phyloP scores from a whole-genome alignment of 495 filamentous ascomycete genomes.

The Penicillium turbatum region DNA sequence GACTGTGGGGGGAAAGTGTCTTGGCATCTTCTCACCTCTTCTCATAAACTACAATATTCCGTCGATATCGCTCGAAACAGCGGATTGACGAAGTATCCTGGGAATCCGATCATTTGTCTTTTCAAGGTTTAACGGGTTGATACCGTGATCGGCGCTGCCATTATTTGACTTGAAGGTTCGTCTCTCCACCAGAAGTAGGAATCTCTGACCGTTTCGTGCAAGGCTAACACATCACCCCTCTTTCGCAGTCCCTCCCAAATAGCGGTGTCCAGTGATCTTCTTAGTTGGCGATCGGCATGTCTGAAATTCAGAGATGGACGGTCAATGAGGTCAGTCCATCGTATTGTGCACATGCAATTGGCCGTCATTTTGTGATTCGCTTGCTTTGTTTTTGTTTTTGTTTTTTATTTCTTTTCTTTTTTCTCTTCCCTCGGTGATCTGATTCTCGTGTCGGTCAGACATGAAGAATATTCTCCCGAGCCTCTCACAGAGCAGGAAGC shows the following conservation, averaged over 20 bases:
- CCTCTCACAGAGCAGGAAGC: background rate
- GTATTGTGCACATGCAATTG: conserved; percentile 7
- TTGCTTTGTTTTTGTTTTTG: conserved; percentile 4
- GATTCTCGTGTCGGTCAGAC: conserved; percentile 21
- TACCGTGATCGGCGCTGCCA: background rate
- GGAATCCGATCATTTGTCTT: background rate
- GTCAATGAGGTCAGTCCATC: conserved; percentile 35
- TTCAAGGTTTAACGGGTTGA: background rate
- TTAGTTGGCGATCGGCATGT: conserved; percentile 27
- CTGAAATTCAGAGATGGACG: conserved; percentile 39
- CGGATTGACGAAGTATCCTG: too few species aligned
- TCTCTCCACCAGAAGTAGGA: background rate
- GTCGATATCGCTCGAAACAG: background rate
- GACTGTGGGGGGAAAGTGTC: conserved; percentile 6
- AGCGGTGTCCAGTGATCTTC: conserved; percentile 16
- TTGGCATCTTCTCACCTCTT: conserved; percentile 12
- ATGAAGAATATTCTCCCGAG: background rate
- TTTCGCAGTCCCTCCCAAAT: conserved; percentile 7
- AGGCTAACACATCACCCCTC: conserved; percentile 1
- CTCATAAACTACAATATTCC: background rate
- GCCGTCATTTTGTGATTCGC: conserved; percentile 6
- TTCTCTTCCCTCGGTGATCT: background rate
- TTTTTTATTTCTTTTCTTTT: background rate
- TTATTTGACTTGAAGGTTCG: too few species aligned
- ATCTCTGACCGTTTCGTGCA: background rate